Evolutionary conservation across 108 stramenopile species (phyloP).

Genomic region (Parietichytrium sp.): DNA sequence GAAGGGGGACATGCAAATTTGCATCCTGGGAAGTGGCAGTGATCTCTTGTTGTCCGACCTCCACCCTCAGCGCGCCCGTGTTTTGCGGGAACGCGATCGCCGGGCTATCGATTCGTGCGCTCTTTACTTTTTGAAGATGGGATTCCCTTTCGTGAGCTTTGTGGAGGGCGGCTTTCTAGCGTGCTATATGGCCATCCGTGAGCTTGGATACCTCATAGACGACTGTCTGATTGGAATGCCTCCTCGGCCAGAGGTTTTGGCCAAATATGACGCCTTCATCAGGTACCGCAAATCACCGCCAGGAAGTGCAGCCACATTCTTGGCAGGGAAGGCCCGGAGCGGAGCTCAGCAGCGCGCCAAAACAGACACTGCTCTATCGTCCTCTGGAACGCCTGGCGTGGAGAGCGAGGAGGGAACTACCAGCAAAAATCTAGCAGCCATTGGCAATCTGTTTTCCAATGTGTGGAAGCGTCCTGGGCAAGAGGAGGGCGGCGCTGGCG

Average conservation of each 20-base stretch:
- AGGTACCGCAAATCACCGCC: slow-evolving; percentile 28
- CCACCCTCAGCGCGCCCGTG: slow-evolving; percentile 7
- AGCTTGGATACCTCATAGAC: neutral
- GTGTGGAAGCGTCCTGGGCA: neutral
- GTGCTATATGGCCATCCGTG: neutral
- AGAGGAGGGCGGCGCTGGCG: neutral
- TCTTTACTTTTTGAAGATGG: neutral
- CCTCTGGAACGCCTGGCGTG: too few relatives aligned
- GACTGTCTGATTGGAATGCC: neutral
- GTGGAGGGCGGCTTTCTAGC: neutral
- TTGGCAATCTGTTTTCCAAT: neutral
- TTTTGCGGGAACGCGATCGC: neutral
- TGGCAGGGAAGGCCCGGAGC: neutral
- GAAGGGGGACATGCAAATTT: slow-evolving; percentile 36
- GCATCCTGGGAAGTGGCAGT: neutral
- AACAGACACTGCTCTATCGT: too few relatives aligned
- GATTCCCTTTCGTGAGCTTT: neutral
- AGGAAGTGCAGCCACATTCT: neutral
- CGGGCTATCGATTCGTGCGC: neutral
- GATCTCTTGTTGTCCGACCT: neutral
- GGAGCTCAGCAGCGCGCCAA: too few relatives aligned
- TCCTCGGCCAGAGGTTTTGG: neutral
- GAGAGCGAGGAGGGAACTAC: too few relatives aligned
- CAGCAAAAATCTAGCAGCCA: too few relatives aligned
- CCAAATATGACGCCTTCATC: slow-evolving; percentile 16